phyloP scores from a whole-genome alignment of 305 asterid species.

The Fraxinus xanthoxyloides region DNA sequence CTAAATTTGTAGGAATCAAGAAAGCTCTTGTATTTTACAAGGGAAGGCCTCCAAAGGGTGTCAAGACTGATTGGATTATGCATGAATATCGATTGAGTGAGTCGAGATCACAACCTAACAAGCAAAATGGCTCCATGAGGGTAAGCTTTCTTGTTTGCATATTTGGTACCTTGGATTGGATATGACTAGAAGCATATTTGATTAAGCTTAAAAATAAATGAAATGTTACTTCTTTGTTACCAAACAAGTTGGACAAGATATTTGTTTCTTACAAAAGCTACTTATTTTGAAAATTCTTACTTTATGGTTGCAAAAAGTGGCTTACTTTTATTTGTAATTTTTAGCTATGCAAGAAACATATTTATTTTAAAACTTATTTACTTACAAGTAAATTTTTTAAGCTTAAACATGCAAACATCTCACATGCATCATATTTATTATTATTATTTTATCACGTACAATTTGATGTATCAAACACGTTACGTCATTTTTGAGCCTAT shows the following conservation, averaged over 20 bases:
- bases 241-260: not conserved
- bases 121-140: constrained; percentile 77
- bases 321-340: not conserved
- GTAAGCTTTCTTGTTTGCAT: constrained; percentile 22
- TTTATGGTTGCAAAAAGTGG: not conserved
- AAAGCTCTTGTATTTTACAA: constrained; percentile 81
- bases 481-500: not conserved
- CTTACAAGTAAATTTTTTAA: too few relatives aligned
- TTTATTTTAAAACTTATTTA: too few relatives aligned
- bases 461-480: not conserved
- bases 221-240: not conserved
- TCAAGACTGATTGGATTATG: constrained; percentile 84
- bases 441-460: not conserved
- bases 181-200: not conserved
- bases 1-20: constrained; percentile 70
- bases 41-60: constrained; percentile 74
- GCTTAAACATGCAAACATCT: too few relatives aligned
- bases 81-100: constrained; percentile 76
- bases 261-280: not conserved
- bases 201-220: not conserved
- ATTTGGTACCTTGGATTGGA: too few relatives aligned
- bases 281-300: not conserved
- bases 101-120: constrained; percentile 45
- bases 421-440: too few relatives aligned
- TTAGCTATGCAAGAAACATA: too few relatives aligned